Conservation (phyloP, 2,329 filamentous ascomycete genomes). For the Aschersonia sp. region DNA sequence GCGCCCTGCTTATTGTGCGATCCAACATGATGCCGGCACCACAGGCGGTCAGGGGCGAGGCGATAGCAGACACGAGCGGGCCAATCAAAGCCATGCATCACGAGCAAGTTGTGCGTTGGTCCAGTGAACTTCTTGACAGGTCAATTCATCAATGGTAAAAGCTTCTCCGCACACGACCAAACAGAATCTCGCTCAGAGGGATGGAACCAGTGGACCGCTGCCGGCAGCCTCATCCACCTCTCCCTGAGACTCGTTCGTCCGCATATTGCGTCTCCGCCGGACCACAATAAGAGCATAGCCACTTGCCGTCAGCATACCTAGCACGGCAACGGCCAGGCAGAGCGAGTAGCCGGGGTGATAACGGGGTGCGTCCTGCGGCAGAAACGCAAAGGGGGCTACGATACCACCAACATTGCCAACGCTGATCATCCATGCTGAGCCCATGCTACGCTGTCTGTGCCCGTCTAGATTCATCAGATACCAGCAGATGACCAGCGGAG, state of each 20-base stretch:
- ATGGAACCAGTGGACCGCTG: not conserved
- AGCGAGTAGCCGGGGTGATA: constrained; percentile 2
- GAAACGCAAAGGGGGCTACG: constrained; percentile 4
- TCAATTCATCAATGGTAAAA: no score
- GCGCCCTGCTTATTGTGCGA: no score
- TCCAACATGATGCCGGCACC: no score
- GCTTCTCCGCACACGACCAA: no score
- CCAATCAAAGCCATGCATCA: no score
- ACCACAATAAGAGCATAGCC: constrained; percentile 1
- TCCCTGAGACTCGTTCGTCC: no score
- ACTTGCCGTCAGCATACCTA: not conserved
- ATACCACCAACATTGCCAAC: constrained; percentile 4
- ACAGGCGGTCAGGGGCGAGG: no score
- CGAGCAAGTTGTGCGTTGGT: no score
- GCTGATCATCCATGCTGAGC: constrained; percentile 4
- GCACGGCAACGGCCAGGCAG: constrained; percentile 1
- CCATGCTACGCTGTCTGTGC: constrained; percentile 5
- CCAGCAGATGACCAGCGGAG: constrained; percentile 3
- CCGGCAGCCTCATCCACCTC: no score
- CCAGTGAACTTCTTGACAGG: no score
- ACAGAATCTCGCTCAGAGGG: not conserved
- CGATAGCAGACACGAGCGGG: no score
- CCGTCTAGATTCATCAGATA: constrained; percentile 5
- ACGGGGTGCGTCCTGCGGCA: not conserved
- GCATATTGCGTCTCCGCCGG: not conserved